phyloP scores from a whole-genome alignment of 495 filamentous ascomycete species.

The Neurospora sp. region DNA sequence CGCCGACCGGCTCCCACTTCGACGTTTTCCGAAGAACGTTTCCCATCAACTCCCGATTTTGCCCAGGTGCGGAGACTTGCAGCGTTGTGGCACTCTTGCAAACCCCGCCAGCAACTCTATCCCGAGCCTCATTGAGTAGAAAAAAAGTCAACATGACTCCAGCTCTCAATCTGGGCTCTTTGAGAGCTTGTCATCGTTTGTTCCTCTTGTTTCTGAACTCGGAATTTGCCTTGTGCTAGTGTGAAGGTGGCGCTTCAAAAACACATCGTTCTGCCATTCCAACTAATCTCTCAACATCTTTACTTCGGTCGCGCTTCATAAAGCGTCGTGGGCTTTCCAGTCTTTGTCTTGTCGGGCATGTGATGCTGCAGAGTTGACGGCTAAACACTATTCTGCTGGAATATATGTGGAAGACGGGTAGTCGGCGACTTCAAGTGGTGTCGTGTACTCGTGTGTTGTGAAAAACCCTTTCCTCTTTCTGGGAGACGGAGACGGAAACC shows the following conservation, averaged over 20 bases:
- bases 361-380: neutral
- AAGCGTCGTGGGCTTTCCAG: neutral
- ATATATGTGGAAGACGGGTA: neutral
- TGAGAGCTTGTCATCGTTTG: neutral
- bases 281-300: neutral
- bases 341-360: neutral
- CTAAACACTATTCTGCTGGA: neutral
- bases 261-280: neutral
- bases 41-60: neutral
- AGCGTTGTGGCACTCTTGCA: neutral
- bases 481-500: slow-evolving; percentile 1
- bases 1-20: neutral
- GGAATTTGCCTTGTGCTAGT: neutral
- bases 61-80: neutral
- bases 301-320: neutral
- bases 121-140: neutral
- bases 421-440: neutral
- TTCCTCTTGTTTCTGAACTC: neutral
- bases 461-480: slow-evolving; percentile 2
- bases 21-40: neutral
- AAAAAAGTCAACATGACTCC: neutral
- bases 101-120: neutral
- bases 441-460: neutral
- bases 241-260: neutral
- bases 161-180: neutral